phyloP scores from a whole-genome alignment of 2,329 filamentous ascomycete species.

The Stemphylium vesicarium region DNA sequence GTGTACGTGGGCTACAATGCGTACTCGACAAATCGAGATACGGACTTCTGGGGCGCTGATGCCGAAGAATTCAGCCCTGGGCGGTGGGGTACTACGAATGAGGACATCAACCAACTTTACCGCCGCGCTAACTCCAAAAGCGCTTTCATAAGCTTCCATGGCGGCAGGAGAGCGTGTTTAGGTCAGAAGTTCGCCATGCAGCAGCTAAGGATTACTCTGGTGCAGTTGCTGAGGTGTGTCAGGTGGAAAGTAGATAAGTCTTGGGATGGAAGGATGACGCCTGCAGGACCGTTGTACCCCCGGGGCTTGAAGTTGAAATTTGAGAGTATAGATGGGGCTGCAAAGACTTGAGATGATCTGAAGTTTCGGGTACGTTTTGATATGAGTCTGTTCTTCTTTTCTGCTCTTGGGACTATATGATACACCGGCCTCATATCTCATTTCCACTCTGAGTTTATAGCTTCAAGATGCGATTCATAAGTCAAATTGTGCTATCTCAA shows the following conservation, averaged over 20 bases:
- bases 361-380: not conserved
- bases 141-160: conserved; percentile 54
- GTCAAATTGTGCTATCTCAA: too few species aligned
- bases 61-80: conserved; percentile 48
- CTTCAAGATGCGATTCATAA: too few species aligned
- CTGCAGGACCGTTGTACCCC: conserved; percentile 29
- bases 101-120: conserved; percentile 47
- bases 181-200: conserved; percentile 52
- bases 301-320: conserved; percentile 29
- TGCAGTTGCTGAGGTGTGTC: conserved; percentile 31
- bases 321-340: conserved; percentile 6
- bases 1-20: conserved; percentile 39
- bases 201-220: conserved; percentile 46
- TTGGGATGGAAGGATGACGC: conserved; percentile 41
- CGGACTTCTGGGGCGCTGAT: conserved; percentile 35
- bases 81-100: conserved; percentile 48
- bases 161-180: conserved; percentile 50
- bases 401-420: not conserved
- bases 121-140: conserved; percentile 47
- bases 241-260: conserved; percentile 33
- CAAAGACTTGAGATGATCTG: not conserved
- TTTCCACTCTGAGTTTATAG: not conserved
- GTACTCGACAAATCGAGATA: conserved; percentile 35
- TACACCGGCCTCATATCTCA: not conserved
- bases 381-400: not conserved